These are phyloP conservation scores for Hyphopichia fennica DNA, from an alignment of 1,139 yeast species.

Conservation along the genomic window DNA sequence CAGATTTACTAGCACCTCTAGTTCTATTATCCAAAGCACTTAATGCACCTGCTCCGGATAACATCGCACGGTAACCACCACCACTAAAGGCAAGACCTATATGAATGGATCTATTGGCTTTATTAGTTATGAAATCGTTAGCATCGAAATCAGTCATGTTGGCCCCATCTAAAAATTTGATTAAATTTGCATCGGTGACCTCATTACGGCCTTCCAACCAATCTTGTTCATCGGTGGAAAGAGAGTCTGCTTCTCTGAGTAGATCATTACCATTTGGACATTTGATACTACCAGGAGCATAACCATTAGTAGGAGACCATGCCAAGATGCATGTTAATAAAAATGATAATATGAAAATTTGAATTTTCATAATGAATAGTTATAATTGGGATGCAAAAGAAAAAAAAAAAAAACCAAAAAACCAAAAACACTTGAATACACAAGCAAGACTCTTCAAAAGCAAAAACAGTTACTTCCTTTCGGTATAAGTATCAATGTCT, in stretches of 20 bases:
- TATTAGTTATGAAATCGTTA: constrained; percentile 41
- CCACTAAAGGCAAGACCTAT: constrained; percentile 47
- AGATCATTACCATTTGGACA: constrained; percentile 47
- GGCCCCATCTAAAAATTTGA: constrained; percentile 58
- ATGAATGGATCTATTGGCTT: constrained; percentile 31
- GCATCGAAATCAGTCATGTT: constrained; percentile 67
- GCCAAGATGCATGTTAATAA: constrained; percentile 22
- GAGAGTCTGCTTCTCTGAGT: constrained; percentile 23
- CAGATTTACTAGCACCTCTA: constrained; percentile 34
- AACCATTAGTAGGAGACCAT: constrained; percentile 63
- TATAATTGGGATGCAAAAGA: background rate
- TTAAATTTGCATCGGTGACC: constrained; percentile 55
- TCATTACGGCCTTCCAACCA: constrained; percentile 57
- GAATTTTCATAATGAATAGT: background rate
- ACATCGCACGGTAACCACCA: constrained; percentile 51
- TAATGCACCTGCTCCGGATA: constrained; percentile 45
- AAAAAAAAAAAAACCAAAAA: background rate
- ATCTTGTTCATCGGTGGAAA: constrained; percentile 38
- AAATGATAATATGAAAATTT: background rate
- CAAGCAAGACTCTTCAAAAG: no score
- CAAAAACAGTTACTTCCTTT: no score
- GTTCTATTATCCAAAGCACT: constrained; percentile 37
- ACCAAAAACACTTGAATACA: background rate
- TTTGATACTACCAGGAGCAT: constrained; percentile 64
- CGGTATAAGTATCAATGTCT: no score